A percentile compares a stretch with the other conserved stretches of the same genome.
Conservation (phyloP, 2,329 filamentous ascomycete species). For the Fusarium sp. region DNA sequence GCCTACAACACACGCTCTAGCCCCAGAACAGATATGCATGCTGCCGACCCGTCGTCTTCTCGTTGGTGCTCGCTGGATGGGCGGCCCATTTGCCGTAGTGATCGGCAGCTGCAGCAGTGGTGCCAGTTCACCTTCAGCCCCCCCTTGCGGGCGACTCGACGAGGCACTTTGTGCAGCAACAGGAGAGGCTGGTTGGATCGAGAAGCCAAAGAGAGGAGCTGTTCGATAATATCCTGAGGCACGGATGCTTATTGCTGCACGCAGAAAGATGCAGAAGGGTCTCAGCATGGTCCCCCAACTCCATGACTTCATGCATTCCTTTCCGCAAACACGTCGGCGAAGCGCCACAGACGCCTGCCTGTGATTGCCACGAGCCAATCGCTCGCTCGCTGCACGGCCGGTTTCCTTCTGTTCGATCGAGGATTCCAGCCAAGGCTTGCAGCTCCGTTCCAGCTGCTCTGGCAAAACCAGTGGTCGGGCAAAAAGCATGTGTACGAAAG, state of each 20-base stretch:
- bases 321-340: slow-evolving; percentile 42
- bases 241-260: slow-evolving; percentile 10
- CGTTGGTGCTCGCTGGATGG: slow-evolving; percentile 28
- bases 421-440: slow-evolving; percentile 42
- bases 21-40: slow-evolving; percentile 33
- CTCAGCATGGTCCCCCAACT: slow-evolving; percentile 34
- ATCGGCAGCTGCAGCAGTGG: slow-evolving; percentile 45
- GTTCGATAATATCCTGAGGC: slow-evolving; percentile 20
- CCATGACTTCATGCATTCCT: slow-evolving; percentile 51
- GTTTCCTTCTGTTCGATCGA: slow-evolving; percentile 31
- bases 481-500: slow-evolving; percentile 23
- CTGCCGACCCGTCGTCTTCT: slow-evolving; percentile 35
- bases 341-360: slow-evolving; percentile 36
- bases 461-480: slow-evolving; percentile 13
- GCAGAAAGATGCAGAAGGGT: slow-evolving; percentile 26
- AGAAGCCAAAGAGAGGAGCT: slow-evolving; percentile 11
- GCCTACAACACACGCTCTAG: slow-evolving; percentile 18
- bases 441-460: slow-evolving; percentile 40
- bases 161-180: slow-evolving; percentile 39
- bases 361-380: slow-evolving; percentile 34
- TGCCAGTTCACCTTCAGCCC: slow-evolving; percentile 43
- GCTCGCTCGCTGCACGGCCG: slow-evolving; percentile 12
- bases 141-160: slow-evolving; percentile 26
- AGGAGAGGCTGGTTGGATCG: slow-evolving; percentile 7
- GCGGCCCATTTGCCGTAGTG: slow-evolving; percentile 33